A percentile compares a stretch with the other conserved stretches of the same genome.
Conservation (phyloP, 495 filamentous ascomycete genomes). For the Tuber microsphaerosporum region DNA sequence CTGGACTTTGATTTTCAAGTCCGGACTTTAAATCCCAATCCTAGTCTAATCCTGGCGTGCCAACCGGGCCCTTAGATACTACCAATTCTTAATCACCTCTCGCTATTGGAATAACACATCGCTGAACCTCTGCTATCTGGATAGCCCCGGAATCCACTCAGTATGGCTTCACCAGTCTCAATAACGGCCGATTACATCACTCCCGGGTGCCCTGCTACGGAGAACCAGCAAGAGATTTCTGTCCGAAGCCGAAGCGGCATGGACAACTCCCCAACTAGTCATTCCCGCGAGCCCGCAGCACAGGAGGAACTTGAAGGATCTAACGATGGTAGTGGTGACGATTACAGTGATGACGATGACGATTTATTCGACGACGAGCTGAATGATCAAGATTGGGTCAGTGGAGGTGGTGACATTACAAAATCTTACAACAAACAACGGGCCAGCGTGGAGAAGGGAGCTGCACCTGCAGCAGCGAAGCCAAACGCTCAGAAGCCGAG, state of each 20-base stretch:
- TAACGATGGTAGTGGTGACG: conserved; percentile 53
- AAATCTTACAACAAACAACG: conserved; percentile 88
- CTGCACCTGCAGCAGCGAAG: conserved; percentile 58
- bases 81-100: not conserved
- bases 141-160: not conserved
- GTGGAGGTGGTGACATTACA: conserved; percentile 57
- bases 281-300: conserved; percentile 32
- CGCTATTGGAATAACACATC: not conserved
- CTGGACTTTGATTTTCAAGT: too few species aligned
- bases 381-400: conserved; percentile 52
- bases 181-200: not conserved
- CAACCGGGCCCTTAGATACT: too few species aligned
- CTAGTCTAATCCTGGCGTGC: too few species aligned
- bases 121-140: not conserved
- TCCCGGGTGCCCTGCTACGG: not conserved
- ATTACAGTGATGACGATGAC: conserved; percentile 54
- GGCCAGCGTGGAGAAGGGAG: conserved; percentile 50
- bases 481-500: conserved; percentile 77
- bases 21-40: too few species aligned
- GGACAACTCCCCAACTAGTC: conserved; percentile 37
- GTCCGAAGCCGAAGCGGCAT: not conserved
- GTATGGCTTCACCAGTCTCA: not conserved
- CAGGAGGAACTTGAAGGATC: conserved; percentile 45
- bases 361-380: conserved; percentile 47
- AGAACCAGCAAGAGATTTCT: not conserved